Evolutionary conservation across 192 early-diverging fungal genomes (phyloP), one percentile per base, ranked within the genome.

Genomic region (Obelidium mucronatum): DNA sequence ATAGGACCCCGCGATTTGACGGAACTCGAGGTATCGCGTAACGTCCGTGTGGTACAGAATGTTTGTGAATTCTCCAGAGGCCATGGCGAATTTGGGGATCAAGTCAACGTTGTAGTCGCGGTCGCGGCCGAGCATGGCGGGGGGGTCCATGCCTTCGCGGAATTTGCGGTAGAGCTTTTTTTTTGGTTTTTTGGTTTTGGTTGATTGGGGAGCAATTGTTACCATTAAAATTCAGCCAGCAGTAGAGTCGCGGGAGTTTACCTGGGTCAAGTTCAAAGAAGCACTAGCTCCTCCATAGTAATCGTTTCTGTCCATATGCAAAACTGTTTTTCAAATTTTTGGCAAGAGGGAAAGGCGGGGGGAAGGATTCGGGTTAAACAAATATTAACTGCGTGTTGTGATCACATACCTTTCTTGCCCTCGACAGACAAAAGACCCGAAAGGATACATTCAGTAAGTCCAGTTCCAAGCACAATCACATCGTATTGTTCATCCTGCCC

Each of bases 21-120:
- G 94, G 88, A 99, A 98, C 82, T 97, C 96, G 36, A 98, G 88
- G 88, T 99, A 98, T 64, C 95, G 93, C 35, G 97, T 97, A 28
- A 99, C 97, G 76, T 98, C 95, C 44, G 96, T 98, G 86, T 99
- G 96, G 77, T 93, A 93, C 56, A 99, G 90, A 64, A 99, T 96
- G 78, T 92, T 93, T 74, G 98, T 93, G 76, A 99, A 94, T 81
- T 97, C 97, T 61, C 97, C 98, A 64, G 93, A 95, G 34, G 95
- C 96, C 97, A 99, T 98, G 86, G 97, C 94, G 84, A 99, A 99
- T 88, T 99, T 99, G 73, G 98, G 98, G 61, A 99, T 97, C 80
- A 98, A 84, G 83, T 99, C 98, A 62, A 99, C 90, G 85, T 94
- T 96, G 85, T 93, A 99, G 86, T 98, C 97, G 69, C 96, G 83